These are phyloP conservation scores for Eutrema yunnanense DNA, from an alignment of 345 rosid genomes.

Conservation along the genomic window DNA sequence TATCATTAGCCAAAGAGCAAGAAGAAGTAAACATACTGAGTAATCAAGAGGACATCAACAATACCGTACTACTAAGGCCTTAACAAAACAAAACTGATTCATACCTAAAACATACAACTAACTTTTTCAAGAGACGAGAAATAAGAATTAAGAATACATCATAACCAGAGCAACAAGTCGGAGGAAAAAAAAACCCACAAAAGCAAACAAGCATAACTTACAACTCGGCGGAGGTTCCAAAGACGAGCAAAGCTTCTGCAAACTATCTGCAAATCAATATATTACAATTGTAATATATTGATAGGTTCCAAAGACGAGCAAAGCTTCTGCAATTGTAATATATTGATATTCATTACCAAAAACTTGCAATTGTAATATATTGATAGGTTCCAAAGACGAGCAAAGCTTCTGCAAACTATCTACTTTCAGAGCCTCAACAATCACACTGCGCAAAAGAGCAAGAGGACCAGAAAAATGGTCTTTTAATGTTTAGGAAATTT, in stretches of 20 bases:
- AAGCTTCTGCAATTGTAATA: too few relatives aligned
- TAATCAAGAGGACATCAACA: too few relatives aligned
- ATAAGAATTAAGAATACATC: not conserved
- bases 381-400: constrained; percentile 90
- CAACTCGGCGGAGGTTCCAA: constrained; percentile 90
- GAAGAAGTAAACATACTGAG: too few relatives aligned
- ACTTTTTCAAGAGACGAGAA: not conserved
- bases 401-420: constrained; percentile 92
- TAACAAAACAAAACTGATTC: not conserved
- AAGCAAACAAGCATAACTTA: constrained; percentile 32
- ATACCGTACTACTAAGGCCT: not conserved
- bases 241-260: too few relatives aligned
- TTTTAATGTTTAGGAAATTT: not conserved
- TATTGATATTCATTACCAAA: too few relatives aligned
- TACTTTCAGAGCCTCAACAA: constrained; percentile 89
- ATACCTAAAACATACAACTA: not conserved
- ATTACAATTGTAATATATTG: too few relatives aligned
- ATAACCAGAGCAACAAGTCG: not conserved
- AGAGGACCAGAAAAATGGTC: not conserved
- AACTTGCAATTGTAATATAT: too few relatives aligned
- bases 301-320: too few relatives aligned
- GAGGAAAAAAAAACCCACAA: not conserved
- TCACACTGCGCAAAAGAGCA: constrained; percentile 45
- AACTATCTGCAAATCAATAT: too few relatives aligned
- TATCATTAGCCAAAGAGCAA: too few relatives aligned